Conservation (phyloP, 371 early-diverging fungal genomes). For the Apophysomyces ossiformis region DNA sequence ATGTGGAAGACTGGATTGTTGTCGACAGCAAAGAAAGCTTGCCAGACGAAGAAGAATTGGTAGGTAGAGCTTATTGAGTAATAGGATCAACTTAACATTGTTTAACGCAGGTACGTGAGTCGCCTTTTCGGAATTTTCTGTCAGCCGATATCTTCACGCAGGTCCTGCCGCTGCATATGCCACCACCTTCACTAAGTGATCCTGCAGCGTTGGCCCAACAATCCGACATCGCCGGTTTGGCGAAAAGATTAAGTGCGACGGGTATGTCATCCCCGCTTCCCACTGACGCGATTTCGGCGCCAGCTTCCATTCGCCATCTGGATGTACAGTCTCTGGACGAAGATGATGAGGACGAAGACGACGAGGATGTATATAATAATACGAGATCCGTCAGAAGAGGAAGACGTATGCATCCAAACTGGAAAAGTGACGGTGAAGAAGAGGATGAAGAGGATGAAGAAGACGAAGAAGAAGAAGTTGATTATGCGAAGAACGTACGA, state of each 20-base stretch:
- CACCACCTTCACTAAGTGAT: slow-evolving; percentile 55
- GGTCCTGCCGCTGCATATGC: slow-evolving; percentile 56
- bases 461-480: slow-evolving; percentile 16
- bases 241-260: slow-evolving; percentile 4
- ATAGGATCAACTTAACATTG: neutral
- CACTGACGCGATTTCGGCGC: neutral
- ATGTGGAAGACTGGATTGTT: slow-evolving; percentile 55
- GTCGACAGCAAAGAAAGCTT: slow-evolving; percentile 57
- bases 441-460: slow-evolving; percentile 22
- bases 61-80: slow-evolving; percentile 17
- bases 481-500: slow-evolving; percentile 3
- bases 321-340: slow-evolving; percentile 23
- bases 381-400: slow-evolving; percentile 20
- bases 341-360: slow-evolving; percentile 28
- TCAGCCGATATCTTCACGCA: slow-evolving; percentile 51
- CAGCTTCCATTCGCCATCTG: slow-evolving; percentile 12
- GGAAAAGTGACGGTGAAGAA: slow-evolving; percentile 36
- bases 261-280: slow-evolving; percentile 3
- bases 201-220: slow-evolving; percentile 19
- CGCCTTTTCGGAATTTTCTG: slow-evolving; percentile 47
- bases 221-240: slow-evolving; percentile 17
- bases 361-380: slow-evolving; percentile 33
- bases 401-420: slow-evolving; percentile 26
- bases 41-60: slow-evolving; percentile 57
- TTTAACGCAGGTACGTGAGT: slow-evolving; percentile 23